Evolutionary conservation across 306 rosid species (phyloP), one percentile per base, ranked within the genome.

Genomic region (Rosa lucieae): DNA sequence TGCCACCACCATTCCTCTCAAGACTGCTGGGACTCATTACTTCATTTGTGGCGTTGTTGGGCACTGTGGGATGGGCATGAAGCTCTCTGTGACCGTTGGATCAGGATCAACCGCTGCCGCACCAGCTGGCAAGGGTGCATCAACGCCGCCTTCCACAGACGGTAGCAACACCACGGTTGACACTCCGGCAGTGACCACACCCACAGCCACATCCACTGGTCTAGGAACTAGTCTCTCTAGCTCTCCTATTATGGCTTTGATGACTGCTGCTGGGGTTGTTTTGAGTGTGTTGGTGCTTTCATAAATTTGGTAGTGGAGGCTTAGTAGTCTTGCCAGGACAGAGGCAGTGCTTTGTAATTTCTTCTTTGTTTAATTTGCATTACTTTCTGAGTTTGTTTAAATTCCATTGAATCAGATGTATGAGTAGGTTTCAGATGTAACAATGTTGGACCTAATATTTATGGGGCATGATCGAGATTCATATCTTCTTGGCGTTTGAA

Each of bases 51-150:
- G 85, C 6, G 18, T 43, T 48, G 76, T 77, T 26, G 93, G 92
- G 43, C 99, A 95, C 13, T 95, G 99, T 11, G 70, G 75, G 1
- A 89, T 83, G 69, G 98, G 99, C 87, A 95, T 95, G 99, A 95
- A 95, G 88, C 86, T 95, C 44, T 70, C 97, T 0, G 92, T 94
- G 53, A 84, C 83, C 12, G 96, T 92, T 46, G 84, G 20, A 10
- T 37, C 87, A 1, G 87, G 87, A 62, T 63, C 86, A 59, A 43
- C 78, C 29, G 37, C 78, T 21, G 6, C 93, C 3, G 14, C 48
- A 5, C 72, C 72, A 20, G 72, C 69, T 12, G 39, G 11, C 49
- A 67, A 35, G 20, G 84, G 44, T 2, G 40, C 90, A 53, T 55
- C 88, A 40, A 0, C 66, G 26, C 17, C 86, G 21, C 12, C 90